These are phyloP conservation scores for Lasiosphaeria miniovina DNA, from an alignment of 495 filamentous ascomycete species.

Conservation along the genomic window DNA sequence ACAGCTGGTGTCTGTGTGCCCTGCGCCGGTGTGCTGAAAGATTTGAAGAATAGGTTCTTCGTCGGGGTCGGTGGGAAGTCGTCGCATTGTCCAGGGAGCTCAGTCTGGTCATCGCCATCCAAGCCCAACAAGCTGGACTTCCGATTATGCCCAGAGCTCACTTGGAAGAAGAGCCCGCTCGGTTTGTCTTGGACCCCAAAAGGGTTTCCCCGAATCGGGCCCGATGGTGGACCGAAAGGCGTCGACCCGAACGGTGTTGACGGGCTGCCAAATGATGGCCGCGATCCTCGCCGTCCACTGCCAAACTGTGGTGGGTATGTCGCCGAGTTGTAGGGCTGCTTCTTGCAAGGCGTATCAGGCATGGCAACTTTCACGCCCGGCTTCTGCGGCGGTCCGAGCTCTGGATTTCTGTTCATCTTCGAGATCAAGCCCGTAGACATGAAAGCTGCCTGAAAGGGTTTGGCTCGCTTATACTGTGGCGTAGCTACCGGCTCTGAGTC, in stretches of 20 bases:
- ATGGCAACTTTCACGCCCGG: slow-evolving; percentile 41
- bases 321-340: slow-evolving; percentile 61
- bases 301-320: slow-evolving; percentile 58
- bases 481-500: slow-evolving; percentile 65
- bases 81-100: slow-evolving; percentile 55
- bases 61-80: slow-evolving; percentile 91
- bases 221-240: slow-evolving; percentile 58
- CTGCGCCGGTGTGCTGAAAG: slow-evolving; percentile 19
- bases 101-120: slow-evolving; percentile 64
- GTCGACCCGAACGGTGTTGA: slow-evolving; percentile 59
- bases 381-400: slow-evolving; percentile 56
- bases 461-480: slow-evolving; percentile 78
- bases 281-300: slow-evolving; percentile 44
- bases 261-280: slow-evolving; percentile 40
- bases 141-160: slow-evolving; percentile 46
- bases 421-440: slow-evolving; percentile 93
- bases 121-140: slow-evolving; percentile 74
- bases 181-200: slow-evolving; percentile 62
- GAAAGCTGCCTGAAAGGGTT: slow-evolving; percentile 81
- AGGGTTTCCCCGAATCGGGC: slow-evolving; percentile 38
- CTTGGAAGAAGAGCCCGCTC: slow-evolving; percentile 39
- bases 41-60: slow-evolving; percentile 56
- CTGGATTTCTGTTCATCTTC: slow-evolving; percentile 64
- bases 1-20: slow-evolving; percentile 25
- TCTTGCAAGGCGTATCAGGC: slow-evolving; percentile 96